Base-by-base conservation (phyloP, 1,139 yeast genomes). In the Protomyces inouyei region DNA sequence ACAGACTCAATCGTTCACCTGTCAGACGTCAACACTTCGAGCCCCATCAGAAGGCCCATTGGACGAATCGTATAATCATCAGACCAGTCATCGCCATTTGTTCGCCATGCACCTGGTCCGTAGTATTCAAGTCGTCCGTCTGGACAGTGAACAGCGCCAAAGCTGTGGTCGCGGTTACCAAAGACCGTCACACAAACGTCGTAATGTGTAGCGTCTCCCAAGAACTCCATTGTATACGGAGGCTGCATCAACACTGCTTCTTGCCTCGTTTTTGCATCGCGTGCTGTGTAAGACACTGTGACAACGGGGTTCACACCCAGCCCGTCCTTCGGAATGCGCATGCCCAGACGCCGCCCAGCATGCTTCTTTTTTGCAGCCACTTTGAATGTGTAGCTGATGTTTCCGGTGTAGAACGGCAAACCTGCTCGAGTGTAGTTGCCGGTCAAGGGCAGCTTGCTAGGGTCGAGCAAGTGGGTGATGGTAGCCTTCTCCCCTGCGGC, bases 101-200 rank as follows among this genome's bases (percentile, higher is more conserved):
- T 59, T 9, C 63, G 38, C 63, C 63, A 59, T 9, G 57, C 63
- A 43, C 23, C 53, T 4, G 63, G 63, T 10, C 63, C 63, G 18
- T 36, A 59, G 37, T 32, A 25, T 12, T 40, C 55, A n/a, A 59
- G 21, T 16, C 32, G n/a, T 5, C 63, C 63, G 21, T 68, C 60
- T 32, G 65, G 54, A 64, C 67, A 53, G 52, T 65, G 48, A 63
- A 67, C 14, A 40, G 65, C 18, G 43, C 54, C 52, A 65, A 61
- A 48, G 61, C 66, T 25, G 14, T 60, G 53, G 55, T 60, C 48
- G 21, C 68, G 46, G 59, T 66, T 38, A 32, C 60, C 60, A 51
- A 65, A 59, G 65, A 59, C 63, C 12, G 52, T 59, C 23, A 59
- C 2, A 12, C n/a, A 8, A 10, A 59, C 52, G 8, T 28, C 28